phyloP scores from a whole-genome alignment of 345 rosid genomes.

The Eucalyptus albens region DNA sequence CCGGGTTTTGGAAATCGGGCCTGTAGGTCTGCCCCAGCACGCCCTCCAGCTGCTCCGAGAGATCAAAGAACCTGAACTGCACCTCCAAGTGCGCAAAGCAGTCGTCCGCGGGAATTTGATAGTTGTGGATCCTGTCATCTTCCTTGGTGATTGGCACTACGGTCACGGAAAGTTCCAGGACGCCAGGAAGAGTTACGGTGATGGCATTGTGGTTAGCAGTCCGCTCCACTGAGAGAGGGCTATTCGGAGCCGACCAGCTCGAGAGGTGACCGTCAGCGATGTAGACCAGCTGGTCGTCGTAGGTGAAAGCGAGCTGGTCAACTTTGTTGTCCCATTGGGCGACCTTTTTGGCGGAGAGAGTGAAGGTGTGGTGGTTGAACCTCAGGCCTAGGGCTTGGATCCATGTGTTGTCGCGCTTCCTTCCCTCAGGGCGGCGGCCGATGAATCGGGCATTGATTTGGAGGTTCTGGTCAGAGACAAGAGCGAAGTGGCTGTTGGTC shows the following conservation, averaged over 20 bases:
- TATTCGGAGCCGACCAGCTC: not conserved
- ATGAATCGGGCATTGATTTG: slow-evolving; percentile 9
- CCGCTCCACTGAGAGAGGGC: not conserved
- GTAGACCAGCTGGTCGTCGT: not conserved
- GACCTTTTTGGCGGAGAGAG: not conserved
- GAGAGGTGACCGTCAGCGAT: not conserved
- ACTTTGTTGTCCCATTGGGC: not conserved
- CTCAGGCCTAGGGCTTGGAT: slow-evolving; percentile 3
- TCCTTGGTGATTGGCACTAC: not conserved
- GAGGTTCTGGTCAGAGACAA: not conserved
- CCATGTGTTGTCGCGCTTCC: slow-evolving; percentile 7
- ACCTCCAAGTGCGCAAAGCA: slow-evolving; percentile 8
- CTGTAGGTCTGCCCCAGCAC: slow-evolving; percentile 3
- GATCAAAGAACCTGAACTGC: slow-evolving; percentile 1
- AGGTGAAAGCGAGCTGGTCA: slow-evolving; percentile 1
- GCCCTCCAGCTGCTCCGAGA: not conserved
- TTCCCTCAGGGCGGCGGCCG: not conserved
- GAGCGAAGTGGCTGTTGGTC: not conserved
- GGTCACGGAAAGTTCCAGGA: not conserved
- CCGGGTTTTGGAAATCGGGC: not conserved
- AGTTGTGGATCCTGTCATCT: slow-evolving; percentile 1
- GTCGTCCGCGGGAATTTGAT: not conserved
- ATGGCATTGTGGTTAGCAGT: not conserved
- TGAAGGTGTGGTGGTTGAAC: not conserved
- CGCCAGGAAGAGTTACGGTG: not conserved